These are phyloP conservation scores for Xylariaceae sp. DNA, from an alignment of 2,329 filamentous ascomycete genomes.

Conservation along the genomic window DNA sequence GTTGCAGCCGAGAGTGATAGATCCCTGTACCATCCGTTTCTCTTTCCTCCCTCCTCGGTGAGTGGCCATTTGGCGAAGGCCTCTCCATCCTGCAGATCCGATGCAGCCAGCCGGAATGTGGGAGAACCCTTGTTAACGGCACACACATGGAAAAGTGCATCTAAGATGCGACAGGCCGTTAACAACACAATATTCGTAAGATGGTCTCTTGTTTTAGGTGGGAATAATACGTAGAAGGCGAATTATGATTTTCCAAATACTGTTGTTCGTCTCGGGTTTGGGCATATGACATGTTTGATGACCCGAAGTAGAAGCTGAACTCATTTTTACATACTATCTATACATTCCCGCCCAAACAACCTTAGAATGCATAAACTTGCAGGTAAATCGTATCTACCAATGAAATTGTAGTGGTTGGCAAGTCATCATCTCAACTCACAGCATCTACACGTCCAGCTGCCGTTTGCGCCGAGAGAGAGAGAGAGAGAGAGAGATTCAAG, in stretches of 20 bases:
- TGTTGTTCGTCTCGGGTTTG: background rate
- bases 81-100: slow-evolving; percentile 28
- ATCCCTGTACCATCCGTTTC: slow-evolving; percentile 9
- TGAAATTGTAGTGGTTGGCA: background rate
- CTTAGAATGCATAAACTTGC: background rate
- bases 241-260: background rate
- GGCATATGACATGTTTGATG: slow-evolving; percentile 11
- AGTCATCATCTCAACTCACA: slow-evolving; percentile 1
- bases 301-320: background rate
- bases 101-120: slow-evolving; percentile 37
- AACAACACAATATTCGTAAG: slow-evolving; percentile 26
- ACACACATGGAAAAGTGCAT: slow-evolving; percentile 34
- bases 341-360: no score
- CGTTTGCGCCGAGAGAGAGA: background rate
- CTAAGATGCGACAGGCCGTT: slow-evolving; percentile 36
- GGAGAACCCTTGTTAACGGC: slow-evolving; percentile 33
- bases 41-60: slow-evolving; percentile 21
- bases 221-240: background rate
- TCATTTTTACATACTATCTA: no score
- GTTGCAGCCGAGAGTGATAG: background rate
- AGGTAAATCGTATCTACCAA: background rate
- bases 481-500: slow-evolving; percentile 5
- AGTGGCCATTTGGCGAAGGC: slow-evolving; percentile 29
- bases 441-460: background rate
- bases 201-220: background rate